Percentiles rank a stretch among this genome's conserved stretches.
phyloP scores from a whole-genome alignment of 2,329 filamentous ascomycete genomes.

The Fusarium clavum region DNA sequence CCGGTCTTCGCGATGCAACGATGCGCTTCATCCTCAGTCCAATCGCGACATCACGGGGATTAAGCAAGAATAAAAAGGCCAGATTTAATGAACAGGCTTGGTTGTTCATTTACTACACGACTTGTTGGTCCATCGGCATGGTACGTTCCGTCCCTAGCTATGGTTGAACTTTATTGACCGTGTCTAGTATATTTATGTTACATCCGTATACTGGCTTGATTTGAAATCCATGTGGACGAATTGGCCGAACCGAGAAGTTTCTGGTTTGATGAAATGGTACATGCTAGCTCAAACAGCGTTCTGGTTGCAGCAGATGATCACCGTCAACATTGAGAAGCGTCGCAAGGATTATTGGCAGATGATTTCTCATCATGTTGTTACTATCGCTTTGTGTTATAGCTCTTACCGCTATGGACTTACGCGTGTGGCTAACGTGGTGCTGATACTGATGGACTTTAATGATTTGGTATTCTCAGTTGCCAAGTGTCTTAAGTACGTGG shows the following conservation, averaged over 20 bases:
- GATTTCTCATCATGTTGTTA: conserved; percentile 94
- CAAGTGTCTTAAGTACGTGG: conserved; percentile 93
- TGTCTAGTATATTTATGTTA: conserved; percentile 78
- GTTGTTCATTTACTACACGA: conserved; percentile 83
- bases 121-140: conserved; percentile 86
- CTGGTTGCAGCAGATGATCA: conserved; percentile 92
- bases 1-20: conserved; percentile 81
- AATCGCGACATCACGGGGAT: conserved; percentile 75
- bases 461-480: conserved; percentile 76
- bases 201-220: conserved; percentile 82
- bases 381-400: conserved; percentile 79
- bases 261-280: conserved; percentile 83
- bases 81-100: conserved; percentile 95
- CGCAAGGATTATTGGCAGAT: conserved; percentile 97
- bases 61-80: conserved; percentile 77
- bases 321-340: conserved; percentile 93
- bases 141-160: conserved; percentile 63
- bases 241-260: conserved; percentile 83
- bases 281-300: conserved; percentile 91
- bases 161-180: neutral
- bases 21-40: conserved; percentile 91
- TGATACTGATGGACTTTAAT: conserved; percentile 93
- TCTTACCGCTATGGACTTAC: conserved; percentile 90
- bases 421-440: conserved; percentile 86
- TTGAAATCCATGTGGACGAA: conserved; percentile 82